Evolutionary conservation across 1,284 basidiomycete species (phyloP).

Genomic region (Peniophora sp.): DNA sequence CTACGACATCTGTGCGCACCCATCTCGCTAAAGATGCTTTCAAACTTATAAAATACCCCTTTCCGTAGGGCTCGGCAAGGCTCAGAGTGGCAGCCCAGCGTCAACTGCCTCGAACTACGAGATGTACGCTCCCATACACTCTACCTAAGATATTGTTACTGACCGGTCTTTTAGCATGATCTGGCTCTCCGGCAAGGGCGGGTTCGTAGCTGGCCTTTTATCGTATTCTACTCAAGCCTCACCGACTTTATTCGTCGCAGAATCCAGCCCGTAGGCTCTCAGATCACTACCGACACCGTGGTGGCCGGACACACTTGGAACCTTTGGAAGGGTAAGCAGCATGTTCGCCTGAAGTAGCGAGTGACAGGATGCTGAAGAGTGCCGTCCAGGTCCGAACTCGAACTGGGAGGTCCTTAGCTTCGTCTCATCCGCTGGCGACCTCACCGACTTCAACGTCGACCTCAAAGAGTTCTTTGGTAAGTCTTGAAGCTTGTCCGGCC

Average conservation of each 20-base stretch:
- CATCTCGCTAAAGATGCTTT: neutral
- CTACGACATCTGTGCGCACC: conserved; percentile 18
- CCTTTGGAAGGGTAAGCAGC: conserved; percentile 33
- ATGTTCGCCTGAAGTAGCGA: no score
- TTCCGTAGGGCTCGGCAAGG: conserved; percentile 37
- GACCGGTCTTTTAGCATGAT: conserved; percentile 37
- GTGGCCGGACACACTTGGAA: conserved; percentile 48
- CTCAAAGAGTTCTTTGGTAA: conserved; percentile 49
- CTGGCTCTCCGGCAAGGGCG: conserved; percentile 53
- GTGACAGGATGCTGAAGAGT: no score
- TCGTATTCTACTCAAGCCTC: neutral
- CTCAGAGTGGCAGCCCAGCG: conserved; percentile 36
- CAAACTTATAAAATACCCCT: no score
- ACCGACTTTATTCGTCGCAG: conserved; percentile 16
- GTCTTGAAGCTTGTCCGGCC: conserved; percentile 9
- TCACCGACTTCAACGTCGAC: conserved; percentile 46
- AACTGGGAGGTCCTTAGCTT: conserved; percentile 55
- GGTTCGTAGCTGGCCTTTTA: conserved; percentile 22
- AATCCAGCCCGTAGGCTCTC: conserved; percentile 48
- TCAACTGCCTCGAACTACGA: conserved; percentile 43
- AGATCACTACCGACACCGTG: conserved; percentile 30
- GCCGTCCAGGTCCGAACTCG: conserved; percentile 29
- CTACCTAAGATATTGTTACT: neutral
- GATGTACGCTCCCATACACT: conserved; percentile 28
- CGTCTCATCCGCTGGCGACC: conserved; percentile 38